These are phyloP conservation scores for Citrus australasica DNA, from an alignment of 345 rosid species.

Conservation along the genomic window DNA sequence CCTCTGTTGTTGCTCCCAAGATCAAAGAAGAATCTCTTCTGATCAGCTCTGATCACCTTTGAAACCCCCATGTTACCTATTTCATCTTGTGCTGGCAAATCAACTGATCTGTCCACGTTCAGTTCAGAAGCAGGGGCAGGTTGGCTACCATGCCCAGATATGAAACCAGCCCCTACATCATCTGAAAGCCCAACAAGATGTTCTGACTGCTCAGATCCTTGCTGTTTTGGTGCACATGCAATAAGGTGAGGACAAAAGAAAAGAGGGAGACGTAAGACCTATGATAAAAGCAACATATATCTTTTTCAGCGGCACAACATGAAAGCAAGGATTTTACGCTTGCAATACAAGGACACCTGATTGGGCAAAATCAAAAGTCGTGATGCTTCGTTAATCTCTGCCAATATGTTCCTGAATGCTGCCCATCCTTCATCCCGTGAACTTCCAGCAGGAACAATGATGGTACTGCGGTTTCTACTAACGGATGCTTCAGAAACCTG, in stretches of 20 bases:
- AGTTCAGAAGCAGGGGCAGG: conserved; percentile 63
- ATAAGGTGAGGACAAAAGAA: conserved; percentile 9
- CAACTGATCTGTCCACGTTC: conserved; percentile 65
- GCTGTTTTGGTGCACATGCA: conserved; percentile 38
- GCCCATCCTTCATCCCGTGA: conserved; percentile 95
- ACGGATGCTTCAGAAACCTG: conserved; percentile 98
- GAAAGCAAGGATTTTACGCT: conserved; percentile 13
- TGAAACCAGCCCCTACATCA: conserved; percentile 99
- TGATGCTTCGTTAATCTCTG: conserved; percentile 85
- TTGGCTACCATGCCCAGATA: conserved; percentile 87
- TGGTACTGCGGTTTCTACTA: conserved; percentile 92
- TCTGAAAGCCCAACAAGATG: conserved; percentile 86
- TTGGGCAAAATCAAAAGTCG: conserved; percentile 62
- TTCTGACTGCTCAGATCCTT: conserved; percentile 67
- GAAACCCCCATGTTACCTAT: conserved; percentile 56
- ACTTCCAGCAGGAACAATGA: conserved; percentile 92
- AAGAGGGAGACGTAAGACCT: conserved; percentile 12
- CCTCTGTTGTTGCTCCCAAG: conserved; percentile 95
- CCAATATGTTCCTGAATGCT: conserved; percentile 88
- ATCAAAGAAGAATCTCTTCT: conserved; percentile 94
- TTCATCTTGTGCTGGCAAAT: conserved; percentile 73
- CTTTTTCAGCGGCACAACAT: neutral
- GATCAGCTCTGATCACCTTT: conserved; percentile 87
- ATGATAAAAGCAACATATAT: conserved; percentile 1
- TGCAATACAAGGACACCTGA: conserved; percentile 49